A percentile compares a stretch with the other conserved stretches of the same genome.
Conservation (phyloP, 257 asterid genomes). For the Verbena officinalis region DNA sequence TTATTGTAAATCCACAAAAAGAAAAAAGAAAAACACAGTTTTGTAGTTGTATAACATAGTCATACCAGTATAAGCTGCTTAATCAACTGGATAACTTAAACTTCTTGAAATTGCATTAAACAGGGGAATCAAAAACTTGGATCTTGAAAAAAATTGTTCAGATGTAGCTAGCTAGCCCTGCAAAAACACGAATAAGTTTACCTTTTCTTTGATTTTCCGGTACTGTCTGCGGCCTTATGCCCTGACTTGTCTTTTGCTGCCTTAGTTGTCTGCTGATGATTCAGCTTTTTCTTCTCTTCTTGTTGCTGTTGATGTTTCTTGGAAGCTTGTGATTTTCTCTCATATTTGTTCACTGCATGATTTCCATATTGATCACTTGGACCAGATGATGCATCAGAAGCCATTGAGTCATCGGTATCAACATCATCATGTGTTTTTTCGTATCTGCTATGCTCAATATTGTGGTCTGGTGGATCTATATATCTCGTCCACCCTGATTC, state of each 20-base stretch:
- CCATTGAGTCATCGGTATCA: slow-evolving; percentile 81
- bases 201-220: slow-evolving; percentile 35
- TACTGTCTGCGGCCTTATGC: slow-evolving; percentile 34
- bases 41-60: background rate
- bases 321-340: slow-evolving; percentile 31
- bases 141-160: background rate
- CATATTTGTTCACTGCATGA: slow-evolving; percentile 35
- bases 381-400: slow-evolving; percentile 89
- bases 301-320: slow-evolving; percentile 26
- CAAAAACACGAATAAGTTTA: slow-evolving; percentile 13
- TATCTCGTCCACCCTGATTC: slow-evolving; percentile 94
- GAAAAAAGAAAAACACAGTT: background rate
- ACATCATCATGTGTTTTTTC: slow-evolving; percentile 34
- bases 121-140: background rate
- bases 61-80: background rate
- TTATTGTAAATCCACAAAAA: background rate
- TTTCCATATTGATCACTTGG: slow-evolving; percentile 51
- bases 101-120: background rate
- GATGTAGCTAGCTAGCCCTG: background rate
- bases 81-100: background rate
- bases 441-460: slow-evolving; percentile 39
- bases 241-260: slow-evolving; percentile 50
- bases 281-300: slow-evolving; percentile 33
- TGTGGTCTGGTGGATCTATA: slow-evolving; percentile 47
- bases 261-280: slow-evolving; percentile 42